Evolutionary conservation across 1,139 yeast genomes (phyloP).

Genomic region (Ashbya aceris): DNA sequence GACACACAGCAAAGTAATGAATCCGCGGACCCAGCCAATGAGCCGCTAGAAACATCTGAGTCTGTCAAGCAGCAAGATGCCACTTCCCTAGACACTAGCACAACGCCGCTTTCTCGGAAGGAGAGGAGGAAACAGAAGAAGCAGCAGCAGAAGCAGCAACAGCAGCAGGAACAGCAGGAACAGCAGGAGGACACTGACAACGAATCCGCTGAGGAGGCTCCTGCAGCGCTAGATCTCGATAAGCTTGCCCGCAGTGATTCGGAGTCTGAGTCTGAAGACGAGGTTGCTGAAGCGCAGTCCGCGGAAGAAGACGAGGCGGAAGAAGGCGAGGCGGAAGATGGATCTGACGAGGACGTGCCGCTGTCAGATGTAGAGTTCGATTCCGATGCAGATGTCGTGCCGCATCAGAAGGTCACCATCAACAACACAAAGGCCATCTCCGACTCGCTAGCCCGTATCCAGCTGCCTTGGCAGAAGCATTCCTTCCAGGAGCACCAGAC

Average conservation of each 20-base stretch:
- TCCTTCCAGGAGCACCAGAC: slow-evolving; percentile 80
- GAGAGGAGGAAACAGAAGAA: slow-evolving; percentile 58
- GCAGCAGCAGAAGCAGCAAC: slow-evolving; percentile 28
- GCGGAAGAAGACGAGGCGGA: slow-evolving; percentile 32
- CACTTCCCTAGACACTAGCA: too few relatives aligned
- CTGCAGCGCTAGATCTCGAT: slow-evolving; percentile 37
- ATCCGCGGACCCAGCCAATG: too few relatives aligned
- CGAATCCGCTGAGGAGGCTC: slow-evolving; percentile 22
- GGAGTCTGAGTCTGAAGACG: slow-evolving; percentile 36
- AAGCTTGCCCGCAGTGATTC: slow-evolving; percentile 48
- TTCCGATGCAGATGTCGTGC: slow-evolving; percentile 81
- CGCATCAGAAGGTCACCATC: slow-evolving; percentile 78
- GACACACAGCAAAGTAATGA: too few relatives aligned
- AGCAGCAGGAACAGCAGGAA: slow-evolving; percentile 22
- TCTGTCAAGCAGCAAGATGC: too few relatives aligned
- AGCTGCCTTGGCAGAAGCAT: slow-evolving; percentile 61
- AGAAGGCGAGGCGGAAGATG: slow-evolving; percentile 37
- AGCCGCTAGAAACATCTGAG: too few relatives aligned
- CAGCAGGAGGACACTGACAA: slow-evolving; percentile 26
- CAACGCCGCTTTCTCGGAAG: slow-evolving; percentile 41
- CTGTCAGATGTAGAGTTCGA: slow-evolving; percentile 73
- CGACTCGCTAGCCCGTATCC: slow-evolving; percentile 58
- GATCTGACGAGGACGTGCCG: slow-evolving; percentile 58
- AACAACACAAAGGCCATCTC: slow-evolving; percentile 64
- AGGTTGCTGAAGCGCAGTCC: slow-evolving; percentile 37